Evolutionary conservation across 768 basidiomycete genomes (phyloP), one percentile per base, ranked within the genome.

Genomic region (Boletus insuetus): DNA sequence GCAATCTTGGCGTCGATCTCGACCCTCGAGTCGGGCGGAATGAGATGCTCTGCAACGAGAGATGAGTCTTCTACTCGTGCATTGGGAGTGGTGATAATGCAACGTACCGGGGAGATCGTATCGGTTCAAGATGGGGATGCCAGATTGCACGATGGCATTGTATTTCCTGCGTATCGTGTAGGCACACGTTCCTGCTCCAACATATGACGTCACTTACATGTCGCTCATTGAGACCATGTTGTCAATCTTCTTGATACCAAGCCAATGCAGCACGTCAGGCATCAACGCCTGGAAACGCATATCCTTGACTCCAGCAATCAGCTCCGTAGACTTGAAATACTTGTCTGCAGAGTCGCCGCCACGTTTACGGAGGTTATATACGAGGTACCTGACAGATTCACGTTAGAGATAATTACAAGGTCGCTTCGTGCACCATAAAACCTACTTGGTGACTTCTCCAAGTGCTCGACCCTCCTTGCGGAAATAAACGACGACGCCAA

Each of bases 1-100:
- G 91, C 91, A 62, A 94, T 94, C 82, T 97, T 98, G 35, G 95
- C 95, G 61, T 97, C 92, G 58, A 96, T 97, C 76, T 98, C 95
- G 26, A 98, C 95, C 16, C 85, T 82, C 41, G 89, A 89, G 72
- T 94, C 91, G 35, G 88, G 89, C 0, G 93, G 94, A 58, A 97
- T 90, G 53, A 97, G 83, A 59, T 96, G 82, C 49, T 91, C 91
- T 83, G 55, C 14, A 20, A 41, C 12, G 20, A 41, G 3, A 40
- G 10, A 19, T 58, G 8, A 46, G 22, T 35, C 9, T 29, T 34
- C 17, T 6, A 49, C 24, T 29, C 13, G 32, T 9, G 10, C 35
- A 35, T 14, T 9, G 2, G 20, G 10, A 14, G 17, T 1, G 35
- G 6, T 6, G 19, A 32, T 26, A 2, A 35, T 3, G 17, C 32